Base-by-base conservation (phyloP, 345 rosid species). In the Turritis glabra region DNA sequence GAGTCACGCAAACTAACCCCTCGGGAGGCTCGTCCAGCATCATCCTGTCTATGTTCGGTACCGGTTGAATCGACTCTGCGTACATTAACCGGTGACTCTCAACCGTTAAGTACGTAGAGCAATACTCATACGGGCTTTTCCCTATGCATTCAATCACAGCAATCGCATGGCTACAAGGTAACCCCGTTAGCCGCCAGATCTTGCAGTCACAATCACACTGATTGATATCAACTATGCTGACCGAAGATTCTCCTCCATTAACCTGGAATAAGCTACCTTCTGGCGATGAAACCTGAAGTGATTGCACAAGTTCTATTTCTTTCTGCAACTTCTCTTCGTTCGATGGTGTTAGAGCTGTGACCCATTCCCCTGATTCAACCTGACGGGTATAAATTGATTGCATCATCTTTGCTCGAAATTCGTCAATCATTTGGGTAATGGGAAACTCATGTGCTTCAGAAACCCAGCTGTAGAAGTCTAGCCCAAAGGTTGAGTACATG, bases 361-460 rank as follows among this genome's bases (percentile, higher is more conserved):
- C 55, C 97, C 98, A 91, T 67, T 87, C 86, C 40, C 75, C 80
- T 57, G 97, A 88, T 44, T 86, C 90, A 32, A 88, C 88, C 57
- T 85, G 89, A 8, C 81, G 85, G 1, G 81, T 79, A 41, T 94
- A 94, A 14, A 94, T 78, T 0, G 91, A 73, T 52, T 94, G 96
- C 97, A 91, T 90, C 84, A 91, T 86, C 85, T 90, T 91, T 14
- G 93, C 93, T 38, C 96, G 79, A 38, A 94, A 75, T 23, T 81
- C 76, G 50, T 94, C 97, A 22, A 90, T 82, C 85, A 94, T 85
- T 61, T 90, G 98, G 9, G 96, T 90, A 57, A 94, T 88, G n/a
- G 98, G 98, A 71, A 89, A 79, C 78, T 93, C 98, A 19, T 86
- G 91, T 4, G 89, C 89, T 77, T 90, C 93, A 21, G 95, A 90